Conservation (phyloP, 768 basidiomycete species). For the Hebeloma cylindrosporum region DNA sequence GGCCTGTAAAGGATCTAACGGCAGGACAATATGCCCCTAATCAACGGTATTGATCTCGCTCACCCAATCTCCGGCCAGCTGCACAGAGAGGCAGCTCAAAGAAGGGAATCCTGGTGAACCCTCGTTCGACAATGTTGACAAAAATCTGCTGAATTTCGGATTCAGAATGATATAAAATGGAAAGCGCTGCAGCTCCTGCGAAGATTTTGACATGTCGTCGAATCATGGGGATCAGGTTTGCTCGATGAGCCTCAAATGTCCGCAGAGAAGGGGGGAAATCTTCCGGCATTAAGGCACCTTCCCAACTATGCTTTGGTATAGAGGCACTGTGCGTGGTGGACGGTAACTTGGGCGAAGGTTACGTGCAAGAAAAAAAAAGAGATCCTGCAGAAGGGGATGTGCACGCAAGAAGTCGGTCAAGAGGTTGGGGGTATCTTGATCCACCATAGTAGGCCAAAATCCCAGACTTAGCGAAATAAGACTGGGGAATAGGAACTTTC, state of each 20-base stretch:
- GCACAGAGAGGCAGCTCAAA: neutral
- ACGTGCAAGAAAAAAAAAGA: too few species aligned
- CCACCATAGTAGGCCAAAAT: neutral
- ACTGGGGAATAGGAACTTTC: slow-evolving; percentile 3
- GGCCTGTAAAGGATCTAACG: slow-evolving; percentile 2
- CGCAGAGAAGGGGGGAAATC: slow-evolving; percentile 9
- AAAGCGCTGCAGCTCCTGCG: neutral
- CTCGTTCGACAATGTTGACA: neutral
- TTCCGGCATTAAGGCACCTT: neutral
- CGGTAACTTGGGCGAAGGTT: too few species aligned
- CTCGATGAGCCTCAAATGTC: slow-evolving; percentile 6
- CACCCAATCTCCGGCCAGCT: slow-evolving; percentile 2
- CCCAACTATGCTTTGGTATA: slow-evolving; percentile 10
- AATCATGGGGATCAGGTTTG: slow-evolving; percentile 3
- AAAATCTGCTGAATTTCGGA: neutral
- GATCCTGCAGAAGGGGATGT: neutral
- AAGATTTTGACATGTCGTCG: slow-evolving; percentile 3
- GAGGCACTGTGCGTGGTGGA: too few species aligned
- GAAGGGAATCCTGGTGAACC: slow-evolving; percentile 7
- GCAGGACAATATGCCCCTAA: slow-evolving; percentile 5
- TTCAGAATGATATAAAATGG: neutral
- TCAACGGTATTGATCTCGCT: neutral
- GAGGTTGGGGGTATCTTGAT: neutral
- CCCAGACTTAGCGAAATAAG: slow-evolving; percentile 1
- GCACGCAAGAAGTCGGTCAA: slow-evolving; percentile 3